These are phyloP conservation scores for Sugiyamaella valdiviana DNA, from an alignment of 805 yeast genomes.

Conservation along the genomic window DNA sequence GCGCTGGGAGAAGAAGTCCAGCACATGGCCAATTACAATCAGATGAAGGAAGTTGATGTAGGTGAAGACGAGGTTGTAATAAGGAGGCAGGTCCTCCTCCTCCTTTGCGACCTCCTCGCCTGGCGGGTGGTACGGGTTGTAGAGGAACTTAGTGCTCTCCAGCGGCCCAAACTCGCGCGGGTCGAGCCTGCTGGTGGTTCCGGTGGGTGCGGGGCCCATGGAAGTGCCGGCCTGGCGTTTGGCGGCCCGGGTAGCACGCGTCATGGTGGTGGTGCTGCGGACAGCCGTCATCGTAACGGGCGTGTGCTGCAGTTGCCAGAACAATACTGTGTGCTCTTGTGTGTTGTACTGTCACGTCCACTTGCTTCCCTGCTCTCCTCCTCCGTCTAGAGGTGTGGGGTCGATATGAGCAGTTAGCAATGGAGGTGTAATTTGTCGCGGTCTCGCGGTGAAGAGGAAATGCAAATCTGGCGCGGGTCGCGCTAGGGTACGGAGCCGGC, in stretches of 20 bases:
- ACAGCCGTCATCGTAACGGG: no score
- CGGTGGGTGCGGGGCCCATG: no score
- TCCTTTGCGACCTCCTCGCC: constrained; percentile 47
- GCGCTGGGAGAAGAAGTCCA: constrained; percentile 77
- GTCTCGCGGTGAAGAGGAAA: no score
- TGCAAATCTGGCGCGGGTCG: no score
- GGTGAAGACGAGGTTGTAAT: constrained; percentile 69
- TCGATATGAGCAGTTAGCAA: no score
- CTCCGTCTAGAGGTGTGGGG: no score
- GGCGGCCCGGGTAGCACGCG: not conserved
- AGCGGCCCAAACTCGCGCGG: constrained; percentile 21
- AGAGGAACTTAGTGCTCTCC: constrained; percentile 41
- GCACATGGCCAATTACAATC: constrained; percentile 81
- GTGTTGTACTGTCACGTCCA: no score
- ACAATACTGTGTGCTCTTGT: no score
- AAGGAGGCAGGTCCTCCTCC: constrained; percentile 83
- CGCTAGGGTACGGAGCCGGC: no score
- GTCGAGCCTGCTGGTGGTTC: constrained; percentile 11
- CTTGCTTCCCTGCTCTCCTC: no score
- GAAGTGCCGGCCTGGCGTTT: not conserved
- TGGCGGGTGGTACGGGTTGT: constrained; percentile 52
- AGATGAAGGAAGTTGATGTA: constrained; percentile 79
- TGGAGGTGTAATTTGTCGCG: no score
- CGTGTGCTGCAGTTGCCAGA: not conserved
- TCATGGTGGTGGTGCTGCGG: no score